A percentile compares a stretch with the other conserved stretches of the same genome.
Evolutionary conservation across 768 basidiomycete genomes (phyloP).

Genomic region (Neoboletus subvelutipes): DNA sequence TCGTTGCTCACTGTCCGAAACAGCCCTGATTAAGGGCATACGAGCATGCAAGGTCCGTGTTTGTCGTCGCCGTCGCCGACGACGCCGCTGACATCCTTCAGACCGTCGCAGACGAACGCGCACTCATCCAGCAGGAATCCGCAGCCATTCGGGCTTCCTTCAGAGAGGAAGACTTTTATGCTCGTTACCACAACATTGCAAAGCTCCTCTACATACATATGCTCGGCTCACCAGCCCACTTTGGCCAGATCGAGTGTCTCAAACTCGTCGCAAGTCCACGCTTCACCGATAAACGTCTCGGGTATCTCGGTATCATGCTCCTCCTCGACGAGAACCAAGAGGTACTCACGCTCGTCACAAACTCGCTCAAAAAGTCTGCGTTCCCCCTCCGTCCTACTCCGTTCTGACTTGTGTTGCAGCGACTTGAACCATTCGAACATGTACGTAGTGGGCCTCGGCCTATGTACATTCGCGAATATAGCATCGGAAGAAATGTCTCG

Average conservation of each 20-base stretch:
- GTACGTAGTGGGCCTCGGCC: constrained; percentile 95
- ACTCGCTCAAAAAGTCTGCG: constrained; percentile 92
- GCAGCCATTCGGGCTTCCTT: constrained; percentile 97
- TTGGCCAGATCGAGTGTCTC: constrained; percentile 97
- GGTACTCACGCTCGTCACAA: constrained; percentile 94
- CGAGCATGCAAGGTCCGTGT: constrained; percentile 85
- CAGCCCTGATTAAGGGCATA: constrained; percentile 97
- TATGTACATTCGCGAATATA: constrained; percentile 98
- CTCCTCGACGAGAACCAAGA: constrained; percentile 97
- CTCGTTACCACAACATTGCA: constrained; percentile 95
- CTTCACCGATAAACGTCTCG: constrained; percentile 94
- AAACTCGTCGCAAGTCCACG: constrained; percentile 93
- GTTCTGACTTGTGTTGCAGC: constrained; percentile 42
- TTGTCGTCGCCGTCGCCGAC: constrained; percentile 15
- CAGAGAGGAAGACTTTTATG: constrained; percentile 93
- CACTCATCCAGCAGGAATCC: constrained; percentile 95
- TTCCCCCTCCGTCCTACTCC: not conserved
- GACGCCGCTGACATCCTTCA: constrained; percentile 34
- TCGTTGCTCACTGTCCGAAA: constrained; percentile 21
- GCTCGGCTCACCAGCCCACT: constrained; percentile 98
- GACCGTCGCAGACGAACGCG: constrained; percentile 98
- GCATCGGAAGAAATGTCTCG: constrained; percentile 99
- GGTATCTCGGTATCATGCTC: constrained; percentile 97
- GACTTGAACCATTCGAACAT: constrained; percentile 99
- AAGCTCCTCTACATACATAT: constrained; percentile 99